Evolutionary conservation across 202 grass and related monocot species (phyloP), one percentile per base, ranked within the genome.

Genomic region (Eragrostis tef): DNA sequence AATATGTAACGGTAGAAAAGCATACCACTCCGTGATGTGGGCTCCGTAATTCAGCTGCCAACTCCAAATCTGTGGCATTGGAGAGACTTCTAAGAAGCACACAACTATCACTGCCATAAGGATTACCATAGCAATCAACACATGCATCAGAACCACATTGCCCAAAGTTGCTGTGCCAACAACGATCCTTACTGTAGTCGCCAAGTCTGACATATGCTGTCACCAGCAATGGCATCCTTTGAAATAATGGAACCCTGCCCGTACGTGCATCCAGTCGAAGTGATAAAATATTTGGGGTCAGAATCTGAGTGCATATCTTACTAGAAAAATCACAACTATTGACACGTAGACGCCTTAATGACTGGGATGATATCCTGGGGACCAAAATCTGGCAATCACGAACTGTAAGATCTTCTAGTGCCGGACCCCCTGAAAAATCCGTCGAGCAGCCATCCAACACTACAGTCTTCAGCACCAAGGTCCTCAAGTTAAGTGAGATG

Each of bases 221-320:
- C 26, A 54, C 47, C 62, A 85, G 57, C 14, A 46, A 79, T 5
- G 58, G 57, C 22, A 64, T 45, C 25, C 75, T 64, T 72, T 41
- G 20, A 25, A 71, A 11, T 2, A 71, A 16, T 63, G 74, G 83
- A 85, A 29, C 49, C 65, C 22, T 48, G 22, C 43, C 72, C 0
- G 0, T 0, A 10, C 24, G 11, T 26, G 44, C 48, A 56, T 43
- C 2, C 25, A 75, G 36, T 17, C 41, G 62, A 44, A 76, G 41
- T 48, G 71, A 58, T 76, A 75, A 36, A 19, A 85, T 27, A 29
- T 75, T 42, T 63, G 82, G 82, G n/a, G 45, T 16, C 56, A n/a
- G 9, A 65, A 78, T 78, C 26, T 13, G 27, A 15, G 26, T 66
- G 27, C 7, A 11, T 34, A 66, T 15, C 0, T 39, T 1, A 13